Evolutionary conservation across 352 stramenopile genomes (phyloP), one percentile per base, ranked within the genome.

Genomic region (Pythium pyrilobum): DNA sequence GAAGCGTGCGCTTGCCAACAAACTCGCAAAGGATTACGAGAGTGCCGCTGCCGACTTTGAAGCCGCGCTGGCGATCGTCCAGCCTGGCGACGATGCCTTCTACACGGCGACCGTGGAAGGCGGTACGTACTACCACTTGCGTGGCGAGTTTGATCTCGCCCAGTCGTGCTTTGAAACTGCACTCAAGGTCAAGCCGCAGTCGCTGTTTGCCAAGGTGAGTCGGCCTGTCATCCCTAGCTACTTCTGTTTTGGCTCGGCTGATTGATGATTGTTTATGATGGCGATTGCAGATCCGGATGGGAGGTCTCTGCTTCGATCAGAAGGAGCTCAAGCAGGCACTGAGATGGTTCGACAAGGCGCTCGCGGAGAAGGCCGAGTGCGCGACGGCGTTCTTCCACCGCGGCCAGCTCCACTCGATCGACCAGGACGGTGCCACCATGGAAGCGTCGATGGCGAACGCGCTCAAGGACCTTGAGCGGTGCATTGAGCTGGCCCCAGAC

Each of bases 351-450:
- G 76, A 92, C 65, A 69, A 77, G 66, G 81, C 79, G 31, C 52
- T 89, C 11, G 66, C 56, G 0, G 76, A 86, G 56, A 89, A 92
- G 59, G 45, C 69, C 1, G 64, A 80, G 23, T 87, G 74, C 45
- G 81, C 81, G 7, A 90, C 79, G 24, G 79, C 79, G n/a, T 87
- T 74, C 51, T 92, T 92, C 62, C 81, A 92, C 66, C 79, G 81
- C 44, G 81, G 81, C 5, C 81, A 92, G 62, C 76, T 92, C 33
- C 74, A 88, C 60, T 89, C 81, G 40, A 88, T 91, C 41, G 81
- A 91, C 56, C 64, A 72, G 1, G 74, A 87, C 45, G 74, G 77
- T 44, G 68, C 56, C 12, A 75, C 67, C 39, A 75, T 74, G 15
- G 72, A 87, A 39, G 67, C 60, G 32, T 74, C 78, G 21, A 75